Percentiles rank a stretch among this genome's conserved stretches.
Conservation (phyloP, 176 grass and related monocot species). For the Carex pumila region DNA sequence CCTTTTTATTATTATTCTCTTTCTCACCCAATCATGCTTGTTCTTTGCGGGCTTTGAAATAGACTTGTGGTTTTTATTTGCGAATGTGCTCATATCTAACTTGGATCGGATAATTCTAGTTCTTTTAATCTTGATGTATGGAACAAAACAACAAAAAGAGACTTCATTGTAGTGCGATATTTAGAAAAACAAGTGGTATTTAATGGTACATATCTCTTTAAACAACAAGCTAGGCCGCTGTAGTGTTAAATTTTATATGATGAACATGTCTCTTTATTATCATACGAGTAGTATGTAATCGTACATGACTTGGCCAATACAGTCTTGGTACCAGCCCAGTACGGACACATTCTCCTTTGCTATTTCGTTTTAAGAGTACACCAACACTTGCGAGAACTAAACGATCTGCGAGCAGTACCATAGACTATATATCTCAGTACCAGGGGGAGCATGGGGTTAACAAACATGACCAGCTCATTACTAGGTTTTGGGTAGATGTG, state of each 20-base stretch:
- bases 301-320: background rate
- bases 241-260: background rate
- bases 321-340: background rate
- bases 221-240: background rate
- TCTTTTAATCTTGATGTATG: constrained; percentile 18
- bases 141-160: constrained; percentile 19
- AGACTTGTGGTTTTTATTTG: constrained; percentile 28
- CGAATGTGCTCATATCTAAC: constrained; percentile 23
- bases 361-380: background rate
- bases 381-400: background rate
- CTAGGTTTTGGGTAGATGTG: background rate
- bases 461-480: background rate
- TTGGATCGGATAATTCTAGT: constrained; percentile 14
- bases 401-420: background rate
- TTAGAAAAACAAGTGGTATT: background rate
- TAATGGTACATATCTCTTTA: background rate
- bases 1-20: constrained; percentile 25
- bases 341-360: background rate
- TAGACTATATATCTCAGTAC: background rate
- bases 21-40: constrained; percentile 45
- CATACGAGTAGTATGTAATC: background rate
- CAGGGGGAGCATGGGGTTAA: background rate
- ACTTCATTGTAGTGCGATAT: constrained; percentile 1
- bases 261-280: background rate
- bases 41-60: constrained; percentile 53